Evolutionary conservation across 2,329 filamentous ascomycete genomes (phyloP), one percentile per base, ranked within the genome.

Genomic region (Mycocentrospora acerina): DNA sequence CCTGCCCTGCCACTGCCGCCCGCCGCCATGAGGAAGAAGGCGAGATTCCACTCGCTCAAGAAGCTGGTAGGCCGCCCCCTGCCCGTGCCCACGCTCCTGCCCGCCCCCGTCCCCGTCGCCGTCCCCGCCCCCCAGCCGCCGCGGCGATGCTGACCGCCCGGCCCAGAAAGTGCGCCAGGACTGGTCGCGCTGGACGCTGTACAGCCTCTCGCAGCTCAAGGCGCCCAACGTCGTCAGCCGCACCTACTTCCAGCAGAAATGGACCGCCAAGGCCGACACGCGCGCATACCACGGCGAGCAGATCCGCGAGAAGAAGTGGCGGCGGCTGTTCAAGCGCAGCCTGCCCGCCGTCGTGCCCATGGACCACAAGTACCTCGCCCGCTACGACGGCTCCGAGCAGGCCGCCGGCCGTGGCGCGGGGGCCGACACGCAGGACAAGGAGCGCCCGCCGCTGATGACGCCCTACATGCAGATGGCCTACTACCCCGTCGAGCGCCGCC

Each of bases 171-270:
- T 95, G 69, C 86, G 91, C 60, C 88, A 93, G 76, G 89, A 90
- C 75, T 96, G 91, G 93, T 95, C 89, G 77, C 95, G 95, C 74
- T 90, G 89, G 77, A 95, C 95, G 66, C 78, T 98, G 49, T 98
- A 88, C 81, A 96, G 96, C 72, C 73, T 98, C 51, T 72, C 75
- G 34, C 78, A 79, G 53, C 60, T 80, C 24, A 70, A 59, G 29
- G 60, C 68, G 2, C 79, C 77, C 13, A 62, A 56, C 12, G 35
- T 44, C 17, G 34, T 33, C 2, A 34, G 40, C 3, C 53, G 52
- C 17, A 96, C 90, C 29, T 94, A 93, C 73, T 98, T 95, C 79
- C 91, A 97, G 77, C 91, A 97, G 72, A 98, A 98, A 85, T 98
- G 91, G 91, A 70, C 72, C 2, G 88, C 91, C 59, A 98, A 98